phyloP scores from a whole-genome alignment of 495 filamentous ascomycete species.

The Aspergillus bertholletiae region DNA sequence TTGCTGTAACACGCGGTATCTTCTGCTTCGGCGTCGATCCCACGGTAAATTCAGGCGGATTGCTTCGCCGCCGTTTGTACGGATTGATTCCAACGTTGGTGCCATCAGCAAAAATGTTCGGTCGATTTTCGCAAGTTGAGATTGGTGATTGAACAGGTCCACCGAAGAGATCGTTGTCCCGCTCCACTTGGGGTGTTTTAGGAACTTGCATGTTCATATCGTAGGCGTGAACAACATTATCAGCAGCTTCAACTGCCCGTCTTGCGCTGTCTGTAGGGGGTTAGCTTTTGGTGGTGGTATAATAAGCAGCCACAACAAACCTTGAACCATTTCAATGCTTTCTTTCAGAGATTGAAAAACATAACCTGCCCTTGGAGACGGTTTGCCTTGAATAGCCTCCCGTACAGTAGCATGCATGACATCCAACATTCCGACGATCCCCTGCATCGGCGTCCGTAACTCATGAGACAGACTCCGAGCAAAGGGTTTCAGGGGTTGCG shows the following conservation, averaged over 20 bases:
- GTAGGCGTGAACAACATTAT: constrained; percentile 86
- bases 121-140: constrained; percentile 24
- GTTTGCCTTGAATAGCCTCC: constrained; percentile 60
- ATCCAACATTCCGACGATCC: constrained; percentile 81
- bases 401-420: constrained; percentile 79
- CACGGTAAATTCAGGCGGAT: constrained; percentile 32
- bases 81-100: constrained; percentile 43
- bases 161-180: constrained; percentile 31
- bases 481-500: constrained; percentile 73
- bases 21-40: constrained; percentile 37
- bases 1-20: constrained; percentile 29
- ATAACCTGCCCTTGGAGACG: constrained; percentile 43
- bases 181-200: constrained; percentile 49
- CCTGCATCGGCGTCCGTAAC: constrained; percentile 80
- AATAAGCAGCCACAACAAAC: constrained; percentile 3
- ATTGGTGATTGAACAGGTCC: constrained; percentile 16
- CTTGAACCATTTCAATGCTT: constrained; percentile 74
- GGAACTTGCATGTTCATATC: constrained; percentile 82
- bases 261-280: constrained; percentile 60
- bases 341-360: constrained; percentile 64
- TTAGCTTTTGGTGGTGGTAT: neutral
- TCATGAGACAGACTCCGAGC: constrained; percentile 78
- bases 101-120: constrained; percentile 43
- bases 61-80: constrained; percentile 48
- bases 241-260: constrained; percentile 75